These are phyloP conservation scores for Pseudogymnoascus sp. DNA, from an alignment of 2,329 filamentous ascomycete species.

Conservation along the genomic window DNA sequence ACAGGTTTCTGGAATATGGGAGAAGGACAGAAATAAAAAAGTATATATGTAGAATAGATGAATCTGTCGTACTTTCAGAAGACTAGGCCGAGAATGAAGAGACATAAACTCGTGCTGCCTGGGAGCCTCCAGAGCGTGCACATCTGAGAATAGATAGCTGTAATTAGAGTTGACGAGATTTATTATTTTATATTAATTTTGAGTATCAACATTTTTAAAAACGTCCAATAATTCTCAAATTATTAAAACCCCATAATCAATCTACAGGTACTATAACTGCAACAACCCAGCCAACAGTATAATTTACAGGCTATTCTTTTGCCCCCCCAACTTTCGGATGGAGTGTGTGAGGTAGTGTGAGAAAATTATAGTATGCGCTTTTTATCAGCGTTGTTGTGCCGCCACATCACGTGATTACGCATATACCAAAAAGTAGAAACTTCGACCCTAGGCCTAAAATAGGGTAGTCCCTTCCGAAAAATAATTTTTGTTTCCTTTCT, in stretches of 20 bases:
- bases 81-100: background rate
- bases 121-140: no score
- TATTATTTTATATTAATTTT: background rate
- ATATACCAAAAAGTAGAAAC: background rate
- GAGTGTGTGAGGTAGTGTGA: background rate
- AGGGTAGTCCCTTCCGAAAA: constrained; percentile 9
- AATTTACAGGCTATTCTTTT: background rate
- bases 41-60: background rate
- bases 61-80: background rate
- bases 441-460: constrained; percentile 7
- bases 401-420: background rate
- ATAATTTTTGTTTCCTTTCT: constrained; percentile 6
- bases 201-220: background rate
- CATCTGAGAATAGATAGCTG: background rate
- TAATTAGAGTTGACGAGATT: background rate
- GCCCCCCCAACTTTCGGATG: background rate
- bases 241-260: background rate
- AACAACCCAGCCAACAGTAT: background rate
- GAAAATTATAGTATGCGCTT: background rate
- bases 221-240: background rate
- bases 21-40: constrained; percentile 20
- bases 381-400: background rate
- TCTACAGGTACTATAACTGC: background rate
- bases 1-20: constrained; percentile 69
- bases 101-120: background rate